Base-by-base conservation (phyloP, 2,329 filamentous ascomycete species). In the Fusarium begoniae region DNA sequence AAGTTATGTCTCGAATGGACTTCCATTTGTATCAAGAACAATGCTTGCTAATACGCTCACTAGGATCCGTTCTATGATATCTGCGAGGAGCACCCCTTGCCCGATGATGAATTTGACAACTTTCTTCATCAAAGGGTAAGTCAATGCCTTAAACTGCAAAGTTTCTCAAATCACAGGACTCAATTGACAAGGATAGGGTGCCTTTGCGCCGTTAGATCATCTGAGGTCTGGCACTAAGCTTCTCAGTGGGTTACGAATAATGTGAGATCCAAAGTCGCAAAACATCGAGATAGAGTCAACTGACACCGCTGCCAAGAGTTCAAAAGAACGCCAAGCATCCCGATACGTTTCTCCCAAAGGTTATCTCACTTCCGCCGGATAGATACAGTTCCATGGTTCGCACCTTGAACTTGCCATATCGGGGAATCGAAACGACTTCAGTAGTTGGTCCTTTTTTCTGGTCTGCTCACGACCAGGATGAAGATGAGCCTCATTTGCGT, bases 361-460 rank as follows among this genome's bases (percentile, higher is more conserved):
- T 87, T 70, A 85, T 92, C 66, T 90, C 88, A 26, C 78, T 91
- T 37, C 81, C 83, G 3, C 84, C 83, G n/a, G 77, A 82, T 9
- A 77, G 82, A 38, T 92, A 91, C 73, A 84, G 84, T 72, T 82
- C 82, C 54, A 91, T 92, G 90, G 86, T 91, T 26, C 83, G 85
- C 70, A 82, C 80, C 22, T 77, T 91, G 80, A 84, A 82, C 67
- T 82, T 91, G 48, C 89, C 90, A 3, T 87, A 85, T 75, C 84
- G 88, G 14, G 87, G 84, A 40, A 88, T 92, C 70, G 90, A 92
- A 80, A 87, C 87, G 24, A 87, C 85, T 26, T 86, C 87, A 63
- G 85, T 88, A 17, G 90, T 91, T 20, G 90, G 90, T 0, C 90
- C 90, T 2, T 91, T 91, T 77, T 91, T 91, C 80, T 91, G 89